These are phyloP conservation scores for Calonectria pteridis DNA, from an alignment of 2,329 filamentous ascomycete genomes.

Conservation along the genomic window DNA sequence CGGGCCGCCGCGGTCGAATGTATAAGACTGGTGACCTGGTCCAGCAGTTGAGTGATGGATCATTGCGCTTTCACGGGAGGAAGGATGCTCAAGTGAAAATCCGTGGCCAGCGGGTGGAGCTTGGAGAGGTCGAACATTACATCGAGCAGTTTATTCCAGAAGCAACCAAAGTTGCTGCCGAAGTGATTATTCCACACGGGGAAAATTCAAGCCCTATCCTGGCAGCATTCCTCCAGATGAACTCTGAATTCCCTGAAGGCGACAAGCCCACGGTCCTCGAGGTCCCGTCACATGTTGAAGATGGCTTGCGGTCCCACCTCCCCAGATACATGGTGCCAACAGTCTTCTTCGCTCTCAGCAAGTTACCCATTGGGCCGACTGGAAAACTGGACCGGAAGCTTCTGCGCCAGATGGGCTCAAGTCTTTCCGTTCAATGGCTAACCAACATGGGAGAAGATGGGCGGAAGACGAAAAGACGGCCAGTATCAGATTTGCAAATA, in stretches of 20 bases:
- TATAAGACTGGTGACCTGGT: constrained; percentile 64
- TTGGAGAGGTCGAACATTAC: constrained; percentile 23
- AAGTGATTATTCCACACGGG: background rate
- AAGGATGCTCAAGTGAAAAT: constrained; percentile 30
- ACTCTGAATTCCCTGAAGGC: background rate
- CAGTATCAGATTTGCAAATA: background rate
- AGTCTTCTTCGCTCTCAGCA: constrained; percentile 24
- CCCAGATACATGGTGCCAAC: constrained; percentile 38
- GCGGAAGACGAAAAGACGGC: background rate
- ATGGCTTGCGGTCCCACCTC: constrained; percentile 13
- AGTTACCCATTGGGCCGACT: constrained; percentile 29
- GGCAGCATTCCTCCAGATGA: constrained; percentile 6
- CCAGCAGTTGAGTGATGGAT: constrained; percentile 54
- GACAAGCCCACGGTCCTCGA: background rate
- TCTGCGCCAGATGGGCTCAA: constrained; percentile 31
- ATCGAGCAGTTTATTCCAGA: background rate
- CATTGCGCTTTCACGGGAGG: constrained; percentile 50
- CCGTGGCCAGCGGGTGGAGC: constrained; percentile 29
- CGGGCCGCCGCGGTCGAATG: constrained; percentile 33
- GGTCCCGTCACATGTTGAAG: background rate
- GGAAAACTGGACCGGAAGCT: constrained; percentile 33
- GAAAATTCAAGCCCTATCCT: background rate
- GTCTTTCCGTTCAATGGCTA: constrained; percentile 33
- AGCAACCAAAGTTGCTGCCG: background rate
- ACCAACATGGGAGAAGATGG: background rate